Conservation (phyloP, 306 rosid species). For the Urtica urens region DNA sequence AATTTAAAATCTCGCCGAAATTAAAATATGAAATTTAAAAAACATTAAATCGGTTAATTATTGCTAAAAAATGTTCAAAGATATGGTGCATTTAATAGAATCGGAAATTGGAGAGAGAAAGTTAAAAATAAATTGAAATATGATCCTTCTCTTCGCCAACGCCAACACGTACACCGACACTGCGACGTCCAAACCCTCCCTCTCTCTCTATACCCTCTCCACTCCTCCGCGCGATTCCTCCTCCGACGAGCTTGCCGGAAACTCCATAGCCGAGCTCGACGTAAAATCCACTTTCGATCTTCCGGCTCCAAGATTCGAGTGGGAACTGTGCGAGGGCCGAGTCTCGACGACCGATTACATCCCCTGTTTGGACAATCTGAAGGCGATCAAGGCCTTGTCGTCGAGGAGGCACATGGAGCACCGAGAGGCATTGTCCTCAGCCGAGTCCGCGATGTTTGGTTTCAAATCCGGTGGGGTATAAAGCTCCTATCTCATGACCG, state of each 20-base stretch:
- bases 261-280: background rate
- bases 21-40: too few relatives aligned
- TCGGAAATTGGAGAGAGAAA: too few relatives aligned
- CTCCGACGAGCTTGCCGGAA: background rate
- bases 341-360: slow-evolving; percentile 40
- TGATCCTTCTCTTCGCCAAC: slow-evolving; percentile 45
- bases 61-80: too few relatives aligned
- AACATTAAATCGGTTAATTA: too few relatives aligned
- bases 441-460: slow-evolving; percentile 43
- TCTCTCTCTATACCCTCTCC: background rate
- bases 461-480: slow-evolving; percentile 62
- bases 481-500: slow-evolving; percentile 66
- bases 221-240: background rate
- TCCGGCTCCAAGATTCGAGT: slow-evolving; percentile 11
- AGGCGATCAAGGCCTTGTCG: slow-evolving; percentile 57
- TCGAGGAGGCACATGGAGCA: slow-evolving; percentile 88
- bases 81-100: too few relatives aligned
- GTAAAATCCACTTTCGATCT: too few relatives aligned
- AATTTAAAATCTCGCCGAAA: too few relatives aligned
- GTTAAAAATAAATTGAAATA: too few relatives aligned
- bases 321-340: slow-evolving; percentile 53
- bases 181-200: slow-evolving; percentile 22
- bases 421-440: slow-evolving; percentile 78
- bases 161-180: too few relatives aligned
- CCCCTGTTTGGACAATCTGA: slow-evolving; percentile 73